Base-by-base conservation (phyloP, 2,329 filamentous ascomycete genomes). In the Pseudocercospora cruenta region DNA sequence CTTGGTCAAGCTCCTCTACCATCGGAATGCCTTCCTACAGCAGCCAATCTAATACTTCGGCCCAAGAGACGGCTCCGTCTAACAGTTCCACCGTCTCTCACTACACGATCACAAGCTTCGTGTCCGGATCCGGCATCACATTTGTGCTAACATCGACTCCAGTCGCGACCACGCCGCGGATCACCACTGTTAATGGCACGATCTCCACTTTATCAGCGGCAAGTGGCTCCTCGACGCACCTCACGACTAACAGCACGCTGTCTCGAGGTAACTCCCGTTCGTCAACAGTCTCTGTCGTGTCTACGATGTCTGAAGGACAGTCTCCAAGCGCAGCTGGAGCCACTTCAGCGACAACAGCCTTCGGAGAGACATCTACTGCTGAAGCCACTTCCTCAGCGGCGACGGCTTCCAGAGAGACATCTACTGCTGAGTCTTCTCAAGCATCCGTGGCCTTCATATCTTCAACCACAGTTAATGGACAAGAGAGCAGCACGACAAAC, bases 71-170 rank as follows among this genome's bases (percentile, higher is more conserved):
- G 28, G 47, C 45, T 28, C 57, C 28, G 28, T 45, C 45, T 26
- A 58, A 33, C 7, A 58, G 54, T 28, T 26, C 55, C 24, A 59
- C 39, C 45, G 39, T 47, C 21, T 49, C 63, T 3, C n/a, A 49
- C 45, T 65, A 60, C 28, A 70, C 68, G 8, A 59, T 68, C 6
- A 70, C 64, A 45, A 70, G 63, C 51, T 63, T 68, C 31, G n/a
- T 67, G 8, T 64, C 62, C 28, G 68, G 66, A 14, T 57, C 43
- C 2, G 66, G 64, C 54, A 70, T 66, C 24, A 67, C 66, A 12
- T 58, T 67, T 24, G 64, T 60, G 7, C 24, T 70, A n/a, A 49
- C 51, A 24, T 61, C 36, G 36, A 59, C 61, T 8, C 57, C 49
- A 6, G 43, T 49, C 36, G 58, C 58, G 43, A 63, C 58, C n/a